Conservation (phyloP, 768 basidiomycete genomes). For the Podaxis sp. region DNA sequence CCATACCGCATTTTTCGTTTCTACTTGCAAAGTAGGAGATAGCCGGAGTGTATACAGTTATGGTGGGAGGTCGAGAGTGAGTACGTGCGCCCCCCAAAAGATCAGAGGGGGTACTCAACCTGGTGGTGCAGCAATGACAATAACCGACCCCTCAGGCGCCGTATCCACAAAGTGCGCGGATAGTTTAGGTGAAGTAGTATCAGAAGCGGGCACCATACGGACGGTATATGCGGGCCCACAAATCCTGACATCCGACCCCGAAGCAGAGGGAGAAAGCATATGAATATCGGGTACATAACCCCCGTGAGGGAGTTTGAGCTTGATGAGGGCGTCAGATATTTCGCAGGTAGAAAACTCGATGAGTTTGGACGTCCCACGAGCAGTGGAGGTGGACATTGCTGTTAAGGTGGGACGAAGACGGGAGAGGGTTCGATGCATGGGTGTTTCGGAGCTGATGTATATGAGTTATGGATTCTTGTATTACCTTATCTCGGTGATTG, state of each 20-base stretch:
- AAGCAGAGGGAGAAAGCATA: slow-evolving; percentile 46
- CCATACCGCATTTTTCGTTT: slow-evolving; percentile 83
- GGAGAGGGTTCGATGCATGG: slow-evolving; percentile 17
- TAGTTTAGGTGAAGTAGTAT: slow-evolving; percentile 62
- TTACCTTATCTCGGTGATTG: slow-evolving; percentile 8
- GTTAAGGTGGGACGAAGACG: slow-evolving; percentile 17
- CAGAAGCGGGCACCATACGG: slow-evolving; percentile 65
- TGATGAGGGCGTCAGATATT: slow-evolving; percentile 86
- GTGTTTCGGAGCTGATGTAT: not conserved
- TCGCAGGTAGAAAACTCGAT: slow-evolving; percentile 69
- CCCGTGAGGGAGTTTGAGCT: slow-evolving; percentile 68
- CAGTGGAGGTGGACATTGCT: slow-evolving; percentile 18
- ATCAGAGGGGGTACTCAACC: slow-evolving; percentile 40
- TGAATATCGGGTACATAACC: slow-evolving; percentile 82
- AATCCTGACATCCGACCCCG: slow-evolving; percentile 31
- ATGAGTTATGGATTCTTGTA: not conserved
- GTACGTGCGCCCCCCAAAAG: not conserved
- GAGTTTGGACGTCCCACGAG: slow-evolving; percentile 23
- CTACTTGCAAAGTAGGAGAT: slow-evolving; percentile 31
- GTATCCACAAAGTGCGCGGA: slow-evolving; percentile 82
- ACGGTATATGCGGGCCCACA: slow-evolving; percentile 90
- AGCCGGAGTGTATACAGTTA: no score
- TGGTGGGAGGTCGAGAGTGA: not conserved
- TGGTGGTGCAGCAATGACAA: slow-evolving; percentile 74
- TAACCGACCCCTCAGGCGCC: slow-evolving; percentile 58